Evolutionary conservation across 345 rosid genomes (phyloP), one percentile per base, ranked within the genome.

Genomic region (Noccaea bulbosa): DNA sequence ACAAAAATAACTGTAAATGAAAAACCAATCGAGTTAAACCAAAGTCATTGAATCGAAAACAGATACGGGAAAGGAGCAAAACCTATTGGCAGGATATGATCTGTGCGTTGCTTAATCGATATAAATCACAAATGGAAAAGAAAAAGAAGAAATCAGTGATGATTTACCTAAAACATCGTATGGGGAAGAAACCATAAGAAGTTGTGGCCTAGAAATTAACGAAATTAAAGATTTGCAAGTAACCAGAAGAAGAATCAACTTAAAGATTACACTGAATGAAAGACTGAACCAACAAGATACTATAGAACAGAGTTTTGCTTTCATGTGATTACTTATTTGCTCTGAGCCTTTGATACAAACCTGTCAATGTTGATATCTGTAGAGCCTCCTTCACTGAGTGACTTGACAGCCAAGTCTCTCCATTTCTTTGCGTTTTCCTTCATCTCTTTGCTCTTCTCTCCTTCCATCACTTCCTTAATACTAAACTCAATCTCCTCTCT

Each of bases 351-450:
- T 5, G 79, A 56, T 11, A 83, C 66, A 44, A 84, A 80, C 34
- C 56, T 65, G 7, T 84, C 79, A 40, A 84, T 83, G 51, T 79
- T 81, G 27, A 35, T 40, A 65, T 84, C 83, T 0, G 92, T 81
- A 51, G 83, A 77, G 35, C 88, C 92, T 20, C 81, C 89, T 70
- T 83, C 80, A 47, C 49, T 61, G 1, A 83, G 77, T 34, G 92
- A 82, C 62, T 68, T 69, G 41, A 40, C 47, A 9, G 88, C 84
- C 50, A 83, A 65, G 34, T 80, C 73, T 74, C 79, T 84, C 87
- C 84, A 84, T 62, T 78, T 84, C 16, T 1, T 16, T 0, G 81
- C 83, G 27, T 84, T 85, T 49, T 52, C 45, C 27, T 70, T 74
- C 70, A 83, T 73, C 62, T 59, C 86, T 48, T 46, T 57, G 12